Evolutionary conservation across 305 asterid genomes (phyloP).

Genomic region (Stenogyne calaminthoides): DNA sequence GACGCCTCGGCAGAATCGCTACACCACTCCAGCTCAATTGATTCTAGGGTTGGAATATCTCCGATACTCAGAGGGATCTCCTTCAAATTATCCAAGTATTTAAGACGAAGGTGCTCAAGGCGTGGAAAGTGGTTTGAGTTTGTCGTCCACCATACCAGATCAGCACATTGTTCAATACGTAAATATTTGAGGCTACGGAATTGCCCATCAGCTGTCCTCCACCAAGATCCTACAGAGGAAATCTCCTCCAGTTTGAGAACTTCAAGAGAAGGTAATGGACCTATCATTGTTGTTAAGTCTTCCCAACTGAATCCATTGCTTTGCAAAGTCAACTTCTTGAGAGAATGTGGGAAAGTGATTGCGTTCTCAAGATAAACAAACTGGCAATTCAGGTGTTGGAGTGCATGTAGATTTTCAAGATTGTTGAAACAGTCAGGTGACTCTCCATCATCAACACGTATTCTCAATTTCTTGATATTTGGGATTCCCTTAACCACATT

Average conservation of each 20-base stretch:
- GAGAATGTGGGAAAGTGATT: no score
- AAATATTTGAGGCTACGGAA: neutral
- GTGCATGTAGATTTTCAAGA: no score
- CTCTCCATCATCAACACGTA: neutral
- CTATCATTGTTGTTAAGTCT: neutral
- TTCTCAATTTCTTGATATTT: neutral
- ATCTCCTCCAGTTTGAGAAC: neutral
- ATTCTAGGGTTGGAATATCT: constrained; percentile 14
- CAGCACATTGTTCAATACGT: neutral
- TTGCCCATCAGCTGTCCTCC: neutral
- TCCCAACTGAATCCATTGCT: no score
- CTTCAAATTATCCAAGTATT: neutral
- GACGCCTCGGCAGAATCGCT: neutral
- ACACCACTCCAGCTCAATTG: neutral
- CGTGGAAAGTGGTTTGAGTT: constrained; percentile 1
- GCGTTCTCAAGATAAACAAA: no score
- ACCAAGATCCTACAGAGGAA: neutral
- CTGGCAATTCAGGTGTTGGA: no score
- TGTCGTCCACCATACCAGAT: neutral
- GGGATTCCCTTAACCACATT: neutral
- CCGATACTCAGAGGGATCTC: constrained; percentile 23
- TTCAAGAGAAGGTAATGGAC: neutral
- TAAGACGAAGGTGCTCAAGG: neutral
- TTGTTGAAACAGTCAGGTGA: no score
- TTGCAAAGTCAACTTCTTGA: no score